Conservation (phyloP, 2,329 filamentous ascomycete genomes). For the Xylaria sp. region DNA sequence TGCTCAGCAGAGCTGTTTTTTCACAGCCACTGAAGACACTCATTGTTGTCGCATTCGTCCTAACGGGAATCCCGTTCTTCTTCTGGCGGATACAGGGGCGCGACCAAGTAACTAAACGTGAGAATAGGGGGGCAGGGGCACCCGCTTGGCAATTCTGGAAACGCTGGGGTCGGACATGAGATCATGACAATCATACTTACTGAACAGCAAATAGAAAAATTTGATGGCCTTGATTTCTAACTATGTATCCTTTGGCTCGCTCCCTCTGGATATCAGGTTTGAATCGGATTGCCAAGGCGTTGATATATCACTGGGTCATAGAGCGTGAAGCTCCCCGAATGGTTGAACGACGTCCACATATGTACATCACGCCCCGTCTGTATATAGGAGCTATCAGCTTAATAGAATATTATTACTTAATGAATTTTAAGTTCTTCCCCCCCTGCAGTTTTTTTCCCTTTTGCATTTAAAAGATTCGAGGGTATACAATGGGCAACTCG, state of each 20-base stretch:
- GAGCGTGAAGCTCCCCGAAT: too few relatives aligned
- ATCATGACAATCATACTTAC: slow-evolving; percentile 19
- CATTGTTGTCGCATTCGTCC: slow-evolving; percentile 83
- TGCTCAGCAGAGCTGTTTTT: slow-evolving; percentile 87
- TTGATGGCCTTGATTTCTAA: slow-evolving; percentile 23
- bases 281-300: slow-evolving; percentile 6
- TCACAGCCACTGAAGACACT: slow-evolving; percentile 89
- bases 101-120: slow-evolving; percentile 56
- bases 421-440: too few relatives aligned
- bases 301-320: not conserved
- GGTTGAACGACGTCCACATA: not conserved
- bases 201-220: slow-evolving; percentile 15
- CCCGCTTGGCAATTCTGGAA: slow-evolving; percentile 68
- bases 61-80: slow-evolving; percentile 84
- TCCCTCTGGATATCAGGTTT: not conserved
- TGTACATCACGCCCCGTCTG: not conserved
- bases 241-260: not conserved
- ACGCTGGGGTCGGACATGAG: slow-evolving; percentile 41
- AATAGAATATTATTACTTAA: slow-evolving; percentile 12
- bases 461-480: not conserved
- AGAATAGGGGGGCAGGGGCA: slow-evolving; percentile 42
- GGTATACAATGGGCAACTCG: too few relatives aligned
- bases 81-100: slow-evolving; percentile 80
- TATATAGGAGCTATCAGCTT: not conserved
- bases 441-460: too few relatives aligned